Percentiles rank a stretch among this genome's conserved stretches.
Conservation (phyloP, 2,329 filamentous ascomycete species). For the Venturia oleaginea region DNA sequence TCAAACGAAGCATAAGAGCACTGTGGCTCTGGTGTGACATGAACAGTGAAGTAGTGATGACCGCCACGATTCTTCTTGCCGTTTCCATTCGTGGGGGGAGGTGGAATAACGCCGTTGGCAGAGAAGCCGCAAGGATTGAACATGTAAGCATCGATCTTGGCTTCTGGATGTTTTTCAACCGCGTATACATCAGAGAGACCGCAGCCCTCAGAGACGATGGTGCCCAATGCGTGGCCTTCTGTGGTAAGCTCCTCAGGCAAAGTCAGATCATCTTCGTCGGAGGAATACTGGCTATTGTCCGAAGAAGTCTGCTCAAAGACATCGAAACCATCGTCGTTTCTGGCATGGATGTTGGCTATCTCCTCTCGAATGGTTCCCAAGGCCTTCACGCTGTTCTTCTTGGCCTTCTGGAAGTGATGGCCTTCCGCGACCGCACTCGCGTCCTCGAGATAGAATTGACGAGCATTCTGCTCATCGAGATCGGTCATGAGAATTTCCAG, state of each 20-base stretch:
- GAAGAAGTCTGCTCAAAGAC: constrained; percentile 70
- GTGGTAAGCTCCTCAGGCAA: constrained; percentile 72
- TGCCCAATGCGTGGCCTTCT: constrained; percentile 87
- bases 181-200: constrained; percentile 87
- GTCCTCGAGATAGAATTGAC: constrained; percentile 63
- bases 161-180: constrained; percentile 76
- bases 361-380: constrained; percentile 51
- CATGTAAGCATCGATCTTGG: constrained; percentile 88
- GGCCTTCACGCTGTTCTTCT: constrained; percentile 49
- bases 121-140: constrained; percentile 97
- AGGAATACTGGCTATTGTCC: constrained; percentile 50
- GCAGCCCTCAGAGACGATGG: constrained; percentile 81
- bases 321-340: constrained; percentile 55
- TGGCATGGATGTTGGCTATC: constrained; percentile 20
- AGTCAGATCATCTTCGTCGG: constrained; percentile 46
- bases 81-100: constrained; percentile 46
- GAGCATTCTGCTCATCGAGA: constrained; percentile 55
- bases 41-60: constrained; percentile 89
- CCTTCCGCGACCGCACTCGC: constrained; percentile 86
- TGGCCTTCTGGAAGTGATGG: constrained; percentile 61
- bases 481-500: constrained; percentile 62
- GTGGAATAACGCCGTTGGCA: constrained; percentile 88
- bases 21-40: constrained; percentile 92
- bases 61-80: constrained; percentile 26
- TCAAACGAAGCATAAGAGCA: constrained; percentile 98